phyloP scores from a whole-genome alignment of 169 alveolate species.

The Eimeria praecox region DNA sequence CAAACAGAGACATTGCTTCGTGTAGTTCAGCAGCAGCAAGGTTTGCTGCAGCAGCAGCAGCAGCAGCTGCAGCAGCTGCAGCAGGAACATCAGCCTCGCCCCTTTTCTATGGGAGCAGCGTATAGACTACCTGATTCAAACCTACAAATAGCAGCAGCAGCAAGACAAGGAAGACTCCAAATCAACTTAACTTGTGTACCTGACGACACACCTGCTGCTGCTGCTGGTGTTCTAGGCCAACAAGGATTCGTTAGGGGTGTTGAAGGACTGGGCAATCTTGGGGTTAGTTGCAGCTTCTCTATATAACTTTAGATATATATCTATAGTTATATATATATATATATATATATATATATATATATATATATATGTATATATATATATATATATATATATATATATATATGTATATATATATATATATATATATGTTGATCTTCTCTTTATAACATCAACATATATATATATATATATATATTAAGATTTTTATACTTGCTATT shows the following conservation, averaged over 20 bases:
- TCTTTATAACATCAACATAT: too few species aligned
- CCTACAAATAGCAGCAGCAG: slow-evolving; percentile 70
- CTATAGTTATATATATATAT: not conserved
- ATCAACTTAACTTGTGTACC: slow-evolving; percentile 69
- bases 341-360: too few species aligned
- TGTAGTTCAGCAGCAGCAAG: slow-evolving; percentile 74
- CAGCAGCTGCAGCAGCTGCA: slow-evolving; percentile 78
- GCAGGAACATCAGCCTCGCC: slow-evolving; percentile 58
- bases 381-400: too few species aligned
- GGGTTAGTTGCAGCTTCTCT: slow-evolving; percentile 57
- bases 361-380: too few species aligned
- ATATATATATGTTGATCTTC: too few species aligned
- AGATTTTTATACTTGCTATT: too few species aligned
- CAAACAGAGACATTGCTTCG: slow-evolving; percentile 65
- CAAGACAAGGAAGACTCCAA: slow-evolving; percentile 58
- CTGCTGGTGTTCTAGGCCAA: slow-evolving; percentile 63
- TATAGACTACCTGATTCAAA: slow-evolving; percentile 73
- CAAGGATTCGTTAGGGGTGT: slow-evolving; percentile 75
- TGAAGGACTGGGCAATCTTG: slow-evolving; percentile 73
- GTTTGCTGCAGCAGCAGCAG: slow-evolving; percentile 66
- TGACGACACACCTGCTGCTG: slow-evolving; percentile 34
- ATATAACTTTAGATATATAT: not conserved
- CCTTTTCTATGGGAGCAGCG: slow-evolving; percentile 74
- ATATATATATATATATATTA: too few species aligned
- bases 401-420: too few species aligned